Evolutionary conservation across 352 stramenopile species (phyloP).

Genomic region (Globisporangium canariense): DNA sequence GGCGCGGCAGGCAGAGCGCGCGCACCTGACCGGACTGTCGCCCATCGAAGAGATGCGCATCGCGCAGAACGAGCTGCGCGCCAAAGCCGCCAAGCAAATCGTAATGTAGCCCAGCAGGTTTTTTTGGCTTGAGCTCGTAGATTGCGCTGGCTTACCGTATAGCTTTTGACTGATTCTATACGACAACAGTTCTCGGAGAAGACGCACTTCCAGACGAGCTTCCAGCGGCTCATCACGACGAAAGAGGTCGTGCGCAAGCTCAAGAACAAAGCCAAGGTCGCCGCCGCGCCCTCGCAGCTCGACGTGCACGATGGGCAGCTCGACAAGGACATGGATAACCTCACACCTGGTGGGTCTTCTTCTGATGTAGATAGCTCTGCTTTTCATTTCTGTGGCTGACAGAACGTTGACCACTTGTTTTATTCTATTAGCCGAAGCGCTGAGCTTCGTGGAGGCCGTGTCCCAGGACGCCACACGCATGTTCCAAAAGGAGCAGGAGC

Average conservation of each 20-base stretch:
- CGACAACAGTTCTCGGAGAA: slow-evolving; percentile 27
- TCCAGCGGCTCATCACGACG: slow-evolving; percentile 59
- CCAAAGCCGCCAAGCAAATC: slow-evolving; percentile 59
- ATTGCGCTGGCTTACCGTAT: too few relatives aligned
- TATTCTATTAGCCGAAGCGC: slow-evolving; percentile 46
- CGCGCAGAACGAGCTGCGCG: slow-evolving; percentile 74
- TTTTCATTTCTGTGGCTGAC: neutral
- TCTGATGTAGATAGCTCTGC: neutral
- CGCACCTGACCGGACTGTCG: slow-evolving; percentile 71
- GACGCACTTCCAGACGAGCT: slow-evolving; percentile 33
- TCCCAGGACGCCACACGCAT: slow-evolving; percentile 84
- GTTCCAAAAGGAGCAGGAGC: slow-evolving; percentile 81
- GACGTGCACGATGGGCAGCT: slow-evolving; percentile 32
- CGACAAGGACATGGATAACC: slow-evolving; percentile 67
- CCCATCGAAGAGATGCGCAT: slow-evolving; percentile 83
- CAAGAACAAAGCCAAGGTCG: slow-evolving; percentile 52
- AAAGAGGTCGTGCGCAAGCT: slow-evolving; percentile 54
- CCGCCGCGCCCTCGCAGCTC: slow-evolving; percentile 30
- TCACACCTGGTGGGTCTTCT: slow-evolving; percentile 55
- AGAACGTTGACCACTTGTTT: neutral
- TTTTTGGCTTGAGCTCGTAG: too few relatives aligned
- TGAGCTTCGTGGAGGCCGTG: slow-evolving; percentile 74
- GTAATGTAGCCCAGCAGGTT: slow-evolving; percentile 12
- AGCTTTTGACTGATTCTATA: neutral
- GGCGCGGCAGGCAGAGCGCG: slow-evolving; percentile 63